Percentiles rank a stretch among this genome's conserved stretches.
phyloP scores from a whole-genome alignment of 805 yeast genomes.

The Metschnikowia cubensis region DNA sequence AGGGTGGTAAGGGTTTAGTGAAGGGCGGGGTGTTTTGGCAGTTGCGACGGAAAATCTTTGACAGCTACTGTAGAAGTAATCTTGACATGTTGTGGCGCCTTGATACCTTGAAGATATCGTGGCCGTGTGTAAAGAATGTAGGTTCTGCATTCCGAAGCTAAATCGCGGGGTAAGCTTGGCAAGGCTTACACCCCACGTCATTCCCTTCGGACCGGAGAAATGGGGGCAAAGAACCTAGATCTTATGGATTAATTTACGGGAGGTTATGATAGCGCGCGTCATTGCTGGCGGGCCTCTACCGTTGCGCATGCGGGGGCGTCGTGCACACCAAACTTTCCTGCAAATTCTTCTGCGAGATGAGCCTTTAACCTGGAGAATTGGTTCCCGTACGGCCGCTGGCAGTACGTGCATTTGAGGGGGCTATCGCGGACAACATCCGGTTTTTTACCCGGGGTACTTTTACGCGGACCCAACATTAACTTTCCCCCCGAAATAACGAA shows the following conservation, averaged over 20 bases:
- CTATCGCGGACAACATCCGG: constrained; percentile 7
- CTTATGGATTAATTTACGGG: constrained; percentile 2
- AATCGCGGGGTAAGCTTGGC: background rate
- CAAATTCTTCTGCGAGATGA: constrained; percentile 27
- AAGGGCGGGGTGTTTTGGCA: background rate
- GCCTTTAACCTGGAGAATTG: constrained; percentile 24
- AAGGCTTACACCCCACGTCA: background rate
- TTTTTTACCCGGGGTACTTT: background rate
- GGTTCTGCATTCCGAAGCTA: background rate
- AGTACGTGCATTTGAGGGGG: constrained; percentile 27
- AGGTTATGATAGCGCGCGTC: background rate
- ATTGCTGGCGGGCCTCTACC: background rate
- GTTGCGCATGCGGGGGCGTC: background rate
- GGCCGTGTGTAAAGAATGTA: background rate
- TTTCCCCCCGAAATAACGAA: background rate
- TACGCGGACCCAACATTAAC: background rate
- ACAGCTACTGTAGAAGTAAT: background rate
- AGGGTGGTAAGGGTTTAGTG: background rate
- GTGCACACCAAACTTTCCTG: constrained; percentile 10
- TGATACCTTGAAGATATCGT: background rate
- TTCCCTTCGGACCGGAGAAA: background rate
- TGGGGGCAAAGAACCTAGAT: background rate
- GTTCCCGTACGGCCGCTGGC: constrained; percentile 24
- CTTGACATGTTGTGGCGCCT: background rate
- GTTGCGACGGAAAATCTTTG: background rate